Conservation (phyloP, 257 asterid genomes). For the Solanum clarkiae region DNA sequence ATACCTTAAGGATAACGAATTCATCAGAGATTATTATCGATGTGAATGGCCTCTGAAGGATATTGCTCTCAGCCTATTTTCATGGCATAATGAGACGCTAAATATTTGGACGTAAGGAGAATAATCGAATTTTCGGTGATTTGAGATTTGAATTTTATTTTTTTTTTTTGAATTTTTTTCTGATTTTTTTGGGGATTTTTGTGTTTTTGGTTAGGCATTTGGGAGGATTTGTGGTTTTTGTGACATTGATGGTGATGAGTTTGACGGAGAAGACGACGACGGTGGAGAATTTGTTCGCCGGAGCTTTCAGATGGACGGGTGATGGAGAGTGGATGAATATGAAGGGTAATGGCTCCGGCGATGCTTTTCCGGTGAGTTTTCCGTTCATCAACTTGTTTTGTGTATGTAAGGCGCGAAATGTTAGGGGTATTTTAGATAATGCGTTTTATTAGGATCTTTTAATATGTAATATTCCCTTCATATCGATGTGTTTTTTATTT, state of each 20-base stretch:
- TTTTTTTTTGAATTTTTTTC: too few relatives aligned
- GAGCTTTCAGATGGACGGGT: slow-evolving; percentile 23
- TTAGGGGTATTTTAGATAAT: neutral
- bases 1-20: slow-evolving; percentile 79
- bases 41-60: slow-evolving; percentile 88
- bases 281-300: slow-evolving; percentile 22
- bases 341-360: slow-evolving; percentile 41
- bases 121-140: neutral
- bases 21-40: slow-evolving; percentile 60
- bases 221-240: slow-evolving; percentile 62
- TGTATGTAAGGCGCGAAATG: neutral
- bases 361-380: slow-evolving; percentile 40
- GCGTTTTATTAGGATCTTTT: neutral
- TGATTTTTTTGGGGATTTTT: neutral
- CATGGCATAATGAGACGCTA: slow-evolving; percentile 81
- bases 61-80: slow-evolving; percentile 62
- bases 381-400: neutral
- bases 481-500: too few relatives aligned
- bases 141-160: neutral
- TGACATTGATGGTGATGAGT: slow-evolving; percentile 52
- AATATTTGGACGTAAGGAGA: slow-evolving; percentile 85
- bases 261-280: slow-evolving; percentile 45
- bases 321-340: slow-evolving; percentile 36
- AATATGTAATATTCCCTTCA: too few relatives aligned
- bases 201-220: slow-evolving; percentile 47